Evolutionary conservation across 2,329 filamentous ascomycete genomes (phyloP).

Genomic region (Trichophyton schoenleinii): DNA sequence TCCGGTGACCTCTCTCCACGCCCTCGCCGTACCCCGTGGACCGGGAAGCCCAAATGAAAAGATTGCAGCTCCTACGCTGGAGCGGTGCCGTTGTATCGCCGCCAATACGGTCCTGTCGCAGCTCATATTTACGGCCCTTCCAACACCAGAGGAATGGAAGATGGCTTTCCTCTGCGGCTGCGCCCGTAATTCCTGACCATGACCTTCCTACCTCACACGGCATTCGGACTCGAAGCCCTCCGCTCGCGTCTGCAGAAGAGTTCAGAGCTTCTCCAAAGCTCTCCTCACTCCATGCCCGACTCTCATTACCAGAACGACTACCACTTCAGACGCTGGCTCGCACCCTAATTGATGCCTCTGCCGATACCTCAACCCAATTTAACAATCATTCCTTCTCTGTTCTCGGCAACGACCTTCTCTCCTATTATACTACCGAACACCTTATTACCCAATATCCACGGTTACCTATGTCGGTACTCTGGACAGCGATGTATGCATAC

Average conservation of each 20-base stretch:
- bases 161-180: constrained; percentile 31
- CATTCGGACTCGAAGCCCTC: constrained; percentile 34
- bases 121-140: constrained; percentile 14
- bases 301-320: constrained; percentile 67
- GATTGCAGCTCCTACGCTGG: constrained; percentile 40
- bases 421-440: constrained; percentile 80
- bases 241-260: constrained; percentile 57
- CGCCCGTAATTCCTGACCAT: constrained; percentile 16
- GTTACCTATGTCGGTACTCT: constrained; percentile 76
- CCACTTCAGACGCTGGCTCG: constrained; percentile 77
- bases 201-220: constrained; percentile 9
- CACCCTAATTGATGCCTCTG: constrained; percentile 72
- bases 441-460: constrained; percentile 82
- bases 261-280: constrained; percentile 73
- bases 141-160: constrained; percentile 20
- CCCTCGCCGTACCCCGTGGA: neutral
- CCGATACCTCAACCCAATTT: constrained; percentile 65
- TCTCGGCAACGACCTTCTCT: constrained; percentile 69
- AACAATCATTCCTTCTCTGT: constrained; percentile 79
- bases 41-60: constrained; percentile 31
- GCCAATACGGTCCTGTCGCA: constrained; percentile 29
- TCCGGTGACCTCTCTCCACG: neutral
- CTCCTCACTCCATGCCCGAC: constrained; percentile 77
- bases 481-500: constrained; percentile 74
- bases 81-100: constrained; percentile 39